Evolutionary conservation across 2,329 filamentous ascomycete genomes (phyloP).

Genomic region (Penicillium sp.): DNA sequence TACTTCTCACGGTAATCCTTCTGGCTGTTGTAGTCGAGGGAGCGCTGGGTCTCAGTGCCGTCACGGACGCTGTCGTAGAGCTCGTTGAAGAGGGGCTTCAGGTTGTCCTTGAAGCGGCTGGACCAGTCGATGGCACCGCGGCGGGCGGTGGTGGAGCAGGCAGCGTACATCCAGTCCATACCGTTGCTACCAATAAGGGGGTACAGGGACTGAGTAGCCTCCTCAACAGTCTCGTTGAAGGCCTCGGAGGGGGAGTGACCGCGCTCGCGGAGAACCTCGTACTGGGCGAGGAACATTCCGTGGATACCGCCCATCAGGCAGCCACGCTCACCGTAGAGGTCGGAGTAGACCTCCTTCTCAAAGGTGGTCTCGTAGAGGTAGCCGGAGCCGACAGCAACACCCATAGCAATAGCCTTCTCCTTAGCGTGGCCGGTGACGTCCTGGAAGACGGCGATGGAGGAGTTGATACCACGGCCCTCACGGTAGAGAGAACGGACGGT

Average conservation of each 20-base stretch:
- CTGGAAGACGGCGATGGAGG: slow-evolving; percentile 96
- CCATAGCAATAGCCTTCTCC: slow-evolving; percentile 95
- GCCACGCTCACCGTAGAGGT: slow-evolving; percentile 99
- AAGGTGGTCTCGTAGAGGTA: slow-evolving; percentile 99
- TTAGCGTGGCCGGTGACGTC: slow-evolving; percentile 97
- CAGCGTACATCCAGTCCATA: slow-evolving; percentile 99
- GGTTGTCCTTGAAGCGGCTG: slow-evolving; percentile 91
- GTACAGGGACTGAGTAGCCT: slow-evolving; percentile 97
- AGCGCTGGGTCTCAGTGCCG: slow-evolving; percentile 92
- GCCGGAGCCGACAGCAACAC: slow-evolving; percentile 93
- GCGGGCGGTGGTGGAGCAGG: slow-evolving; percentile 97
- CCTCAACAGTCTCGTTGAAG: slow-evolving; percentile 99
- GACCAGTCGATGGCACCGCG: slow-evolving; percentile 99
- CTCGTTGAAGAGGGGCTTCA: slow-evolving; percentile 98
- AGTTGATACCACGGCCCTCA: slow-evolving; percentile 99
- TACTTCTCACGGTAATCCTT: slow-evolving; percentile 95
- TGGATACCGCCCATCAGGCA: slow-evolving; percentile 99
- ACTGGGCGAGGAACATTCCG: slow-evolving; percentile 99
- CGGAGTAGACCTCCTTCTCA: slow-evolving; percentile 99
- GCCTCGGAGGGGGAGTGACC: slow-evolving; percentile 97
- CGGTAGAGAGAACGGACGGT: slow-evolving; percentile 98
- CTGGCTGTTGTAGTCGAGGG: slow-evolving; percentile 95
- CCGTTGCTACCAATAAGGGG: slow-evolving; percentile 95
- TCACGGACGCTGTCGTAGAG: slow-evolving; percentile 91
- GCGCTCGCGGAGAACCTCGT: slow-evolving; percentile 98